These are phyloP conservation scores for Zea mays DNA, from an alignment of 176 grass and related monocot species.

Conservation along the genomic window DNA sequence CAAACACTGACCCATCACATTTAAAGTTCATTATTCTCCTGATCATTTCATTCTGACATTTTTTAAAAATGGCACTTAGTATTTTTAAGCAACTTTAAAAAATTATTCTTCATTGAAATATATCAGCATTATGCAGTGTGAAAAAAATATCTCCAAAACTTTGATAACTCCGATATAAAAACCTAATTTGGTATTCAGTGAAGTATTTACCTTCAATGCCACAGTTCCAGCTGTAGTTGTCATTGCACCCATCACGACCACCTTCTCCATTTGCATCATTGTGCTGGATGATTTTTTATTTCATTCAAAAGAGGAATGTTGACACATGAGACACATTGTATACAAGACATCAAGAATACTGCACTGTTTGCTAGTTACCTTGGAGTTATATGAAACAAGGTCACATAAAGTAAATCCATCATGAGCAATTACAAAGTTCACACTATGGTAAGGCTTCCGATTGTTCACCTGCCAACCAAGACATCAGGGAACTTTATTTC, in stretches of 20 bases:
- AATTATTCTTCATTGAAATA: conserved; percentile 11
- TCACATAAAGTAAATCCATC: conserved; percentile 98
- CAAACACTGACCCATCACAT: conserved; percentile 30
- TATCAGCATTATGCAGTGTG: conserved; percentile 13
- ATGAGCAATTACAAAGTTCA: conserved; percentile 96
- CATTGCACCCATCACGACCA: conserved; percentile 84
- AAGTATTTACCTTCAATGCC: conserved; percentile 83
- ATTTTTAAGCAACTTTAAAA: conserved; percentile 7
- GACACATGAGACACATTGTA: background rate
- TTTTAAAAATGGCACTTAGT: background rate
- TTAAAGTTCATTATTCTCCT: conserved; percentile 6
- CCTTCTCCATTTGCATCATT: conserved; percentile 92
- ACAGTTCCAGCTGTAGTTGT: conserved; percentile 98
- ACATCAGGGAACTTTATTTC: conserved; percentile 18
- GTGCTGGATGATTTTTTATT: conserved; percentile 62
- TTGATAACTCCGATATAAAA: conserved; percentile 20
- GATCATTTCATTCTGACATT: background rate
- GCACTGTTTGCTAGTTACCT: conserved; percentile 57
- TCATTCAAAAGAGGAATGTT: conserved; percentile 35
- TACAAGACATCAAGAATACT: background rate
- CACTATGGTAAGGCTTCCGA: conserved; percentile 76
- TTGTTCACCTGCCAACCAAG: conserved; percentile 67
- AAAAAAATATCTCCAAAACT: conserved; percentile 5
- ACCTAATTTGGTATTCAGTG: conserved; percentile 15
- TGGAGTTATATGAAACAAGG: conserved; percentile 89